phyloP scores from a whole-genome alignment of 805 yeast genomes.

The Saccharomyces jurei region DNA sequence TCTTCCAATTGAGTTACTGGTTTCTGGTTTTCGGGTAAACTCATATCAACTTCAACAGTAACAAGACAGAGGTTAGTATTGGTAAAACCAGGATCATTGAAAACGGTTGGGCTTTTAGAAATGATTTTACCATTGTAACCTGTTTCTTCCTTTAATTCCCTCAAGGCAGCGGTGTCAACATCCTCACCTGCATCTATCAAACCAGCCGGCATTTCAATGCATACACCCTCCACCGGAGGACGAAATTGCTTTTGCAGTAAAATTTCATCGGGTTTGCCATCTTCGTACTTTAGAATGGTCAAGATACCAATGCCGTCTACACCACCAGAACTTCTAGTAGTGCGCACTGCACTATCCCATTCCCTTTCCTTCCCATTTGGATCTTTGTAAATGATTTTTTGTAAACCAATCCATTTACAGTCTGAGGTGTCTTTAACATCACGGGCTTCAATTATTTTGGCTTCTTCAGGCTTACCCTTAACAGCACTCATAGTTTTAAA shows the following conservation, averaged over 20 bases:
- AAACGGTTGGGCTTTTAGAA: constrained; percentile 42
- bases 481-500: constrained; percentile 13
- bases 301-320: constrained; percentile 90
- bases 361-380: constrained; percentile 62
- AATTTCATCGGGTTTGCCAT: constrained; percentile 41
- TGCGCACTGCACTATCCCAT: constrained; percentile 88
- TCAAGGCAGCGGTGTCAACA: constrained; percentile 68
- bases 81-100: constrained; percentile 81
- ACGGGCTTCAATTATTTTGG: constrained; percentile 27
- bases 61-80: constrained; percentile 81
- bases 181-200: constrained; percentile 78
- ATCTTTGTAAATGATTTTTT: constrained; percentile 61
- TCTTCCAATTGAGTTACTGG: constrained; percentile 80
- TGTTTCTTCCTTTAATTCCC: constrained; percentile 88
- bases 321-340: constrained; percentile 51
- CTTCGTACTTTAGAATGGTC: constrained; percentile 50
- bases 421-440: constrained; percentile 33
- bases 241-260: constrained; percentile 84
- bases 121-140: constrained; percentile 72
- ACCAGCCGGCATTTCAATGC: constrained; percentile 95
- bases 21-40: constrained; percentile 51
- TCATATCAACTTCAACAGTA: constrained; percentile 66
- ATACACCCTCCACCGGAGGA: constrained; percentile 83
- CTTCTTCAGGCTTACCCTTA: constrained; percentile 32
- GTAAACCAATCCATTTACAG: constrained; percentile 61